Evolutionary conservation across 495 filamentous ascomycete genomes (phyloP), one percentile per base, ranked within the genome.

Genomic region (Annulohypoxylon nitens): DNA sequence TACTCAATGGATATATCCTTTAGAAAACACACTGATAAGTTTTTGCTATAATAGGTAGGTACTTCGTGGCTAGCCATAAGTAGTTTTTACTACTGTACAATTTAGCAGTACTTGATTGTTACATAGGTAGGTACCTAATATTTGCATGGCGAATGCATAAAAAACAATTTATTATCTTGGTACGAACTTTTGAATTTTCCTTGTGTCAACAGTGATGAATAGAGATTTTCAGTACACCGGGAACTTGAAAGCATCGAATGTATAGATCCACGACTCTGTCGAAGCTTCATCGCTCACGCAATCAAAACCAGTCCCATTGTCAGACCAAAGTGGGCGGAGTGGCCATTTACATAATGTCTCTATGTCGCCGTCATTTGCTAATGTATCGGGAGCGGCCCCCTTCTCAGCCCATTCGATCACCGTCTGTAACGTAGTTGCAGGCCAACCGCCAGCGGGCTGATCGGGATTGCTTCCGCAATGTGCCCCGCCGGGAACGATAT

Each of bases 381-480:
- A 69, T 11, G 73, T 81, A 8, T 59, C 67, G 0, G 85, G 85
- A 34, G 78, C 71, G 2, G 81, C 68, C 11, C 79, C 85, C 7
- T 85, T 80, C 67, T 87, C 85, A 12, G 86, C 86, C 86, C 86
- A 88, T 23, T 84, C 74, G 48, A 87, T 87, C 18, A 87, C 78
- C 36, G 67, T 80, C 58, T 77, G 75, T 12, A 88, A 67, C 18
- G 79, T 84, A 12, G 78, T 81, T 53, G 84, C 75, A 0, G 86
- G 86, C 70, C 78, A 88, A 0, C 82, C 80, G 5, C 83, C 84
- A 10, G 48, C 62, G 2, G 83, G 82, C 72, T 82, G 78, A 12
- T 79, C 64, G 0, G 58, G 11, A 61, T 84, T 87, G 0, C 81
- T 63, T 0, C 74, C 74, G 59, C 86, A 88, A 77, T 88, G 85